Conservation (phyloP, 306 rosid genomes). For the Castanea mollissima region DNA sequence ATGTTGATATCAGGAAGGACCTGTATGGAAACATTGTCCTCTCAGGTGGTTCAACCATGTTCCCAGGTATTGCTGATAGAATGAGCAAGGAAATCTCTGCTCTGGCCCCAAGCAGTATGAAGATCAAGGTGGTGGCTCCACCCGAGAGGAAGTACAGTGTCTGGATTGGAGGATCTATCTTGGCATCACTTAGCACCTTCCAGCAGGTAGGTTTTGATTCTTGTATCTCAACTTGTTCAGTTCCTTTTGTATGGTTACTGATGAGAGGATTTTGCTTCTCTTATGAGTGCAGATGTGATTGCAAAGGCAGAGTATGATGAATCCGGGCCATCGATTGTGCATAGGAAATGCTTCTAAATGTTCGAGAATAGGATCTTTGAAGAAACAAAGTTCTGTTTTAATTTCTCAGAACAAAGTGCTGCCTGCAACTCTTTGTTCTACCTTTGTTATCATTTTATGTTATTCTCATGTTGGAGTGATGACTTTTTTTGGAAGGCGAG, state of each 20-base stretch:
- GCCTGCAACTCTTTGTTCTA: conserved; percentile 40
- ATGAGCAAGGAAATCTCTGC: conserved; percentile 99
- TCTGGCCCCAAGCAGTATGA: conserved; percentile 98
- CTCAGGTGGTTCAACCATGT: conserved; percentile 99
- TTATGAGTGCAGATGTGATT: conserved; percentile 85
- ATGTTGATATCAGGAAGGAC: conserved; percentile 97
- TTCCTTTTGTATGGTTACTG: conserved; percentile 7
- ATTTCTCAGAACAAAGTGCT: conserved; percentile 34
- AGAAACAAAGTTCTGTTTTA: conserved; percentile 33
- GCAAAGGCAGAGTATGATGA: conserved; percentile 98
- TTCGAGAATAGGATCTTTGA: conserved; percentile 36
- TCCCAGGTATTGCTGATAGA: conserved; percentile 94
- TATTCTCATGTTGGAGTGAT: conserved; percentile 49
- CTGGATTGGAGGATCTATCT: conserved; percentile 99
- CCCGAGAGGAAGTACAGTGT: conserved; percentile 99
- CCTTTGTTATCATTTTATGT: conserved; percentile 47
- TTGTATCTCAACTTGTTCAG: neutral
- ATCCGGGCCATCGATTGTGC: conserved; percentile 97
- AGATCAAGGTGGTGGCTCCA: conserved; percentile 98
- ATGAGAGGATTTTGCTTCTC: neutral
- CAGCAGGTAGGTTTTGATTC: conserved; percentile 70
- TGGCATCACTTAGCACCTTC: conserved; percentile 99
- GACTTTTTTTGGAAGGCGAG: conserved; percentile 41
- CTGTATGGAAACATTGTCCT: conserved; percentile 95
- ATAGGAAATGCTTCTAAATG: conserved; percentile 93